Evolutionary conservation across 345 rosid genomes (phyloP), one percentile per base, ranked within the genome.

Genomic region (Salix koriyanagi): DNA sequence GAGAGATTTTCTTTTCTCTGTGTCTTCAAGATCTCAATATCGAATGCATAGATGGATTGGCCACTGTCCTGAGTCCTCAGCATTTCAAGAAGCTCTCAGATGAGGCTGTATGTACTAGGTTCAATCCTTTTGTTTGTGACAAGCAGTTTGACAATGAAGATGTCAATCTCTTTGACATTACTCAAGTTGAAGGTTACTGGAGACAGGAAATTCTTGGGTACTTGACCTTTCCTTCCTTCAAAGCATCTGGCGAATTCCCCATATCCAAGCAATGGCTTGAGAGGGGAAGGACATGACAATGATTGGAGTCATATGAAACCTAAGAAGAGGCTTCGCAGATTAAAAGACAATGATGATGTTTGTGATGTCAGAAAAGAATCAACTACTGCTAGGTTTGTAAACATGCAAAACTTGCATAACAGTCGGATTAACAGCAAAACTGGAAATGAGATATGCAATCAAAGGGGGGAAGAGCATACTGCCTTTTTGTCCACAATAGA

Each of bases 21-120:
- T 87, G 89, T 89, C 92, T 79, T 79, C 98, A 94, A 91, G 96
- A 94, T 89, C 89, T 94, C 84, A 87, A 80, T 82, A 80, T 94
- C 48, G 96, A 94, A 79, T 91, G 97, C 89, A 85, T 94, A 73
- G 94, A 94, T 92, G 97, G 92, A 72, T 76, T 88, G 89, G 97
- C 96, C 75, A 87, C 89, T 46, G 90, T 94, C 76, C 95, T 94
- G 78, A 82, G 92, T 79, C 94, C 91, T 58, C 84, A 83, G 72
- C 97, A 94, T 70, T 88, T 88, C 34, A 85, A 87, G 83, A 89
- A 87, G 80, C 84, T 81, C 73, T 76, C 62, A 50, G 85, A 85
- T 68, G 84, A 71, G 80, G 82, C 80, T 7, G 75, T 19, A 32
- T 77, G 77, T 68, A 78, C 74, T 67, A 82, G 44, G 78, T 58